Conservation (phyloP, 2,329 filamentous ascomycete genomes). For the Ophiostoma tasmaniense region DNA sequence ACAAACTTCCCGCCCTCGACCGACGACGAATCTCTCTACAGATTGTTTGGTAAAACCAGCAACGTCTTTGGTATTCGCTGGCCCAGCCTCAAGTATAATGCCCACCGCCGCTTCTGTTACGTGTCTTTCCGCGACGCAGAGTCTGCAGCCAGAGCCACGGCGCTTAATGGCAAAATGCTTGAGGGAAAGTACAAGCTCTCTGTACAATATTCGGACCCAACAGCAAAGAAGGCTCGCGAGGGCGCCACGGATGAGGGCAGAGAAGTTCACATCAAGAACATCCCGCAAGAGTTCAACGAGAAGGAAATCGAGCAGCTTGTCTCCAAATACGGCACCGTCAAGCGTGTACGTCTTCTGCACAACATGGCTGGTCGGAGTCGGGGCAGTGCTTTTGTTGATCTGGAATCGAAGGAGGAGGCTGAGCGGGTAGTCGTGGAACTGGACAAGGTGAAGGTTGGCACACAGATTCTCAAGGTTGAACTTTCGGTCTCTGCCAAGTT, state of each 20-base stretch:
- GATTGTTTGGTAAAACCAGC: conserved; percentile 66
- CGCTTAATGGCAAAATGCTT: conserved; percentile 62
- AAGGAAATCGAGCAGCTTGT: conserved; percentile 64
- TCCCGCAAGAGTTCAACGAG: conserved; percentile 55
- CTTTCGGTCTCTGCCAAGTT: conserved; percentile 48
- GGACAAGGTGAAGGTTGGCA: conserved; percentile 62
- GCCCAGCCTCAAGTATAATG: conserved; percentile 83
- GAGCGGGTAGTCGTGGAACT: conserved; percentile 57
- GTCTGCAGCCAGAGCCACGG: conserved; percentile 62
- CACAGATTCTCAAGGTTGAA: conserved; percentile 59
- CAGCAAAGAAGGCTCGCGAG: conserved; percentile 65
- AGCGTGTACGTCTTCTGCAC: conserved; percentile 61
- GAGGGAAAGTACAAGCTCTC: conserved; percentile 61
- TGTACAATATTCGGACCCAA: conserved; percentile 78
- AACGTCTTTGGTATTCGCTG: conserved; percentile 79
- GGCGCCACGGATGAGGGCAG: conserved; percentile 80
- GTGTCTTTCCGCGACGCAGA: conserved; percentile 69
- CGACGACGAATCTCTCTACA: conserved; percentile 60
- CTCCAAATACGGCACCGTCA: conserved; percentile 64
- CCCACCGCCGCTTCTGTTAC: conserved; percentile 88
- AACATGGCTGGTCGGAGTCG: conserved; percentile 60
- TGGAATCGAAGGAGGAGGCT: conserved; percentile 60
- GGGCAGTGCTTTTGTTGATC: conserved; percentile 75
- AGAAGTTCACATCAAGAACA: conserved; percentile 69
- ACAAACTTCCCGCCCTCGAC: conserved; percentile 79